Evolutionary conservation across 2,329 filamentous ascomycete genomes (phyloP).

Genomic region (Colletotrichum abscissum): DNA sequence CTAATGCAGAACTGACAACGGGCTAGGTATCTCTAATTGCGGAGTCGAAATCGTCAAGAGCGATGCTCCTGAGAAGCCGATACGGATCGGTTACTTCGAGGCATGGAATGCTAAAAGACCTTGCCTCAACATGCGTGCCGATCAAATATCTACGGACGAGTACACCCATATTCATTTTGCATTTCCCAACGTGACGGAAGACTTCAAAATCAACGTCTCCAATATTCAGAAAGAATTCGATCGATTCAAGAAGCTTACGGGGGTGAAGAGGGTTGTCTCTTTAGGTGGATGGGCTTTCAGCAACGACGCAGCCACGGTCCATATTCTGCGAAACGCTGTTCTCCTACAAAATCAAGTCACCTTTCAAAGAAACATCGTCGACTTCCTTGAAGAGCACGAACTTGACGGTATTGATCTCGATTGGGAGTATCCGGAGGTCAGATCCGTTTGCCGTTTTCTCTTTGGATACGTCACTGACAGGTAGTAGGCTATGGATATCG

Average conservation of each 20-base stretch:
- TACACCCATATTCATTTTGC: conserved; percentile 47
- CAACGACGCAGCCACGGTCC: conserved; percentile 48
- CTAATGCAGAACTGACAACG: no score
- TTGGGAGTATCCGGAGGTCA: conserved; percentile 50
- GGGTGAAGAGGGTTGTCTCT: conserved; percentile 47
- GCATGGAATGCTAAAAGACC: conserved; percentile 43
- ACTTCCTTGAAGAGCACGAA: conserved; percentile 51
- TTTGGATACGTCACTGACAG: background rate
- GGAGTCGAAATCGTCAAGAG: conserved; percentile 46
- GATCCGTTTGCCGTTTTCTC: no score
- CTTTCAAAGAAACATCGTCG: conserved; percentile 49
- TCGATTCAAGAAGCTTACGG: conserved; percentile 43
- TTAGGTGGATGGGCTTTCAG: conserved; percentile 59
- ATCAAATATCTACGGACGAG: conserved; percentile 30
- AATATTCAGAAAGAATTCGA: conserved; percentile 41
- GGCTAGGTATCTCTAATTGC: conserved; percentile 49
- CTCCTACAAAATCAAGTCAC: conserved; percentile 48
- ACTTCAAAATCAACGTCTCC: background rate
- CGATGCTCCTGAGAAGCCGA: conserved; percentile 33
- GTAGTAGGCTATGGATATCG: conserved; percentile 41
- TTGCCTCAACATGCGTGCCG: conserved; percentile 44
- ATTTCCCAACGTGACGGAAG: conserved; percentile 41
- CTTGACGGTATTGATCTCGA: conserved; percentile 55
- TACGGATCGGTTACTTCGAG: conserved; percentile 50
- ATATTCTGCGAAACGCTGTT: conserved; percentile 49